These are phyloP conservation scores for Grosmannia serpens DNA, from an alignment of 2,329 filamentous ascomycete species.

Conservation along the genomic window DNA sequence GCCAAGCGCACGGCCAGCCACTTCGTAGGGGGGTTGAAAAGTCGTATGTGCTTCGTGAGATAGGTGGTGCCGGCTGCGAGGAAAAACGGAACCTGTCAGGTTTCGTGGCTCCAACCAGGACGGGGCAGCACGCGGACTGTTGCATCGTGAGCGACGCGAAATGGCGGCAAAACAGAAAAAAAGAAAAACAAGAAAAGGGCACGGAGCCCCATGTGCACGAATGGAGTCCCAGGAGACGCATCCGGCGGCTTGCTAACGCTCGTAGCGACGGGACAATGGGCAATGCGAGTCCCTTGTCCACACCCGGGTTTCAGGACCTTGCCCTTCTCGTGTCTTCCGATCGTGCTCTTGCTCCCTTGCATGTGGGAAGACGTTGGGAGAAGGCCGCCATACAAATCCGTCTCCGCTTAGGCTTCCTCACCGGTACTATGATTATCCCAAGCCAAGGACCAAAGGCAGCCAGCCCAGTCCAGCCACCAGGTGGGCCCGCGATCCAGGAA, in stretches of 20 bases:
- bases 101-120: constrained; percentile 1
- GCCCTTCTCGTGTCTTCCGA: neutral
- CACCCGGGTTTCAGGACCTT: neutral
- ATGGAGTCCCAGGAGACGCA: neutral
- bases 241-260: neutral
- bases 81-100: neutral
- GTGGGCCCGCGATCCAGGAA: neutral
- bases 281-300: neutral
- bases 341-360: neutral
- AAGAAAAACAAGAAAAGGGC: neutral
- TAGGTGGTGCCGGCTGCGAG: neutral
- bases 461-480: neutral
- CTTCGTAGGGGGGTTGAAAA: neutral
- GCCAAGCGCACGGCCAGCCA: neutral
- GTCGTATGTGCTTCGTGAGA: neutral
- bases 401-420: neutral
- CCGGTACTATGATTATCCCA: too few species aligned
- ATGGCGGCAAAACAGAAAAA: neutral
- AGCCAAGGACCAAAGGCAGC: neutral
- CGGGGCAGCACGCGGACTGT: neutral
- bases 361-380: neutral
- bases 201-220: neutral
- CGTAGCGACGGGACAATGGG: neutral
- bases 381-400: neutral
- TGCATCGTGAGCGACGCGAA: neutral